Percentiles rank a stretch among this genome's conserved stretches.
phyloP scores from a whole-genome alignment of 805 yeast genomes.

The Wickerhamiella musiphila region DNA sequence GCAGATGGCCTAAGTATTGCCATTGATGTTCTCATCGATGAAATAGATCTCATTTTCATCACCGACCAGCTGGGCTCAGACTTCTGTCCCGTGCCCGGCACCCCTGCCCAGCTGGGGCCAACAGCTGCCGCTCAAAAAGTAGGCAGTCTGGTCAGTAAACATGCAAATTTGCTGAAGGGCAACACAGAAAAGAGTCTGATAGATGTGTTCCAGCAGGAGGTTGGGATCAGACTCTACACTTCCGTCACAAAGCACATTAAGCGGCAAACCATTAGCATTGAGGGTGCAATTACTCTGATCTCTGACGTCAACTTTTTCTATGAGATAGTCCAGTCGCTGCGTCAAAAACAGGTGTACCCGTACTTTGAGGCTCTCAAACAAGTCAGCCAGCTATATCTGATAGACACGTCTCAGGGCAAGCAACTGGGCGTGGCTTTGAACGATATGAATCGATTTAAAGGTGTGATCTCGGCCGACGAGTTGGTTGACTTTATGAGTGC shows the following conservation, averaged over 20 bases:
- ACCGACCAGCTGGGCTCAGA: slow-evolving; percentile 42
- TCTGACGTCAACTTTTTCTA: slow-evolving; percentile 68
- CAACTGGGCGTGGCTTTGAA: slow-evolving; percentile 71
- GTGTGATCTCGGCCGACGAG: slow-evolving; percentile 82
- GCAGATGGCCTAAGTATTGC: slow-evolving; percentile 91
- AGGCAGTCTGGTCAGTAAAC: slow-evolving; percentile 46
- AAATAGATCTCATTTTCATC: slow-evolving; percentile 45
- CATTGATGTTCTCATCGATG: slow-evolving; percentile 71
- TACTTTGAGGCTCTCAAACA: slow-evolving; percentile 66
- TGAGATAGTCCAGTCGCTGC: slow-evolving; percentile 42
- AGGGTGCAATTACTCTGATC: slow-evolving; percentile 70
- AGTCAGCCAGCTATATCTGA: slow-evolving; percentile 68
- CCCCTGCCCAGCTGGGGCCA: slow-evolving; percentile 20
- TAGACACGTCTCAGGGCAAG: slow-evolving; percentile 56
- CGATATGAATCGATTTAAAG: slow-evolving; percentile 72
- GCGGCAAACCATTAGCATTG: slow-evolving; percentile 50
- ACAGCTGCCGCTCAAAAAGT: slow-evolving; percentile 51
- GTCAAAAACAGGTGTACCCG: slow-evolving; percentile 41
- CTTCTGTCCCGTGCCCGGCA: slow-evolving; percentile 33
- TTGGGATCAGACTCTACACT: slow-evolving; percentile 71
- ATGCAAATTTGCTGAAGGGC: slow-evolving; percentile 56
- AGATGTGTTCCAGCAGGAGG: slow-evolving; percentile 87
- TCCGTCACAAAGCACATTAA: slow-evolving; percentile 63
- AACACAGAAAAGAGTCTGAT: slow-evolving; percentile 75
- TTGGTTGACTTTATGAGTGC: slow-evolving; percentile 82